A percentile compares a stretch with the other conserved stretches of the same genome.
These are phyloP conservation scores for Fusarium annulatum DNA, from an alignment of 2,329 filamentous ascomycete genomes.

Conservation along the genomic window DNA sequence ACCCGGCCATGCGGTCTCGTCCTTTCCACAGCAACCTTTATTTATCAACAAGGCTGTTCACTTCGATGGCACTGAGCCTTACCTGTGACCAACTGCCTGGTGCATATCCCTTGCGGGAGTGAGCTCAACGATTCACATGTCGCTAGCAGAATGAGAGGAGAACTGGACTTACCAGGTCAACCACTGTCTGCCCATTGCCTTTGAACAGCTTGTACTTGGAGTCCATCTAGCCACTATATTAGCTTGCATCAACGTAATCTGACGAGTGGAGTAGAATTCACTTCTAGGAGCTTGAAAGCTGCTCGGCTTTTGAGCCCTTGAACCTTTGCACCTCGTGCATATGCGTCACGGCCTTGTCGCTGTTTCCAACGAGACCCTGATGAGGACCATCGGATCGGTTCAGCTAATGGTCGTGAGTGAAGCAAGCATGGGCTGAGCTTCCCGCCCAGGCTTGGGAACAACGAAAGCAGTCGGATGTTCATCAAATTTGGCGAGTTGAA, in stretches of 20 bases:
- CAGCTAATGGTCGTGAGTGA: neutral
- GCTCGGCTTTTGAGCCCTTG: slow-evolving; percentile 88
- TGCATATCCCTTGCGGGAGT: slow-evolving; percentile 74
- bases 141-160: neutral
- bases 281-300: slow-evolving; percentile 92
- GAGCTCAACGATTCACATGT: slow-evolving; percentile 4
- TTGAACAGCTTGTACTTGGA: slow-evolving; percentile 82
- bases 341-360: slow-evolving; percentile 79
- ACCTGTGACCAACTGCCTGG: slow-evolving; percentile 79
- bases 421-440: neutral
- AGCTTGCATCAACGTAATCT: neutral
- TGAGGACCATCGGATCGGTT: slow-evolving; percentile 44
- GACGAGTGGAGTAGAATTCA: slow-evolving; percentile 47
- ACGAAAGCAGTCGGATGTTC: neutral
- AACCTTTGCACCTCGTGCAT: slow-evolving; percentile 79
- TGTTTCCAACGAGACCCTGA: slow-evolving; percentile 86
- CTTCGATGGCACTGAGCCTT: slow-evolving; percentile 25
- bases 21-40: slow-evolving; percentile 80
- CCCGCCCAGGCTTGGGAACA: neutral
- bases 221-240: slow-evolving; percentile 72
- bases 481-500: neutral
- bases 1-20: slow-evolving; percentile 83
- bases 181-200: slow-evolving; percentile 78
- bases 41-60: neutral
- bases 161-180: slow-evolving; percentile 78